These are phyloP conservation scores for Colletotrichum sp. DNA, from an alignment of 2,329 filamentous ascomycete species.

Conservation along the genomic window DNA sequence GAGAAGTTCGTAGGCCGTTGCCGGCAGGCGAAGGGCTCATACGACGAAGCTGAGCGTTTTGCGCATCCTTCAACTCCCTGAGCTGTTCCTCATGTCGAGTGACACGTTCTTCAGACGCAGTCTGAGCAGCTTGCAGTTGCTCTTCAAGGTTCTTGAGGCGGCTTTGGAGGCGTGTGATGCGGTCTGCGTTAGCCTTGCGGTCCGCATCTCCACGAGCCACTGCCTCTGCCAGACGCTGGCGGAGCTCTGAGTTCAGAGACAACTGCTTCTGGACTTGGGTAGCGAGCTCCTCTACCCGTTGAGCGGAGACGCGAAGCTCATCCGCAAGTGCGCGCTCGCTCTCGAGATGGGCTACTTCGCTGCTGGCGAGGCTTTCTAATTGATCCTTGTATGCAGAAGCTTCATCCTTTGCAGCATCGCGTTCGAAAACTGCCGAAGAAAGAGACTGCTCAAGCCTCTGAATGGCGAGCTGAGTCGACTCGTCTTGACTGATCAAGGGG, in stretches of 20 bases:
- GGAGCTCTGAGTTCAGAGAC: slow-evolving; percentile 75
- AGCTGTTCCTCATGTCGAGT: slow-evolving; percentile 87
- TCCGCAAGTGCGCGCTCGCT: slow-evolving; percentile 69
- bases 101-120: slow-evolving; percentile 84
- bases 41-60: slow-evolving; percentile 78
- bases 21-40: slow-evolving; percentile 55
- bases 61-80: slow-evolving; percentile 73
- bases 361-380: slow-evolving; percentile 60
- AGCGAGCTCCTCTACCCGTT: slow-evolving; percentile 80
- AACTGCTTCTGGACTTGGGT: slow-evolving; percentile 82
- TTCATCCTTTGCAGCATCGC: slow-evolving; percentile 73
- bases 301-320: slow-evolving; percentile 75
- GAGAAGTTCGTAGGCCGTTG: slow-evolving; percentile 31
- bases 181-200: slow-evolving; percentile 78
- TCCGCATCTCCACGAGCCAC: slow-evolving; percentile 84
- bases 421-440: slow-evolving; percentile 71
- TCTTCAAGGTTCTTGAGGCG: slow-evolving; percentile 85
- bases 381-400: slow-evolving; percentile 65
- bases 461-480: slow-evolving; percentile 67
- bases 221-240: slow-evolving; percentile 77
- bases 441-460: slow-evolving; percentile 72
- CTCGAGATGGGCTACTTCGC: slow-evolving; percentile 60
- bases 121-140: slow-evolving; percentile 80
- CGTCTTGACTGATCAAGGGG: slow-evolving; percentile 45
- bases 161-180: slow-evolving; percentile 84